Evolutionary conservation across 352 stramenopile genomes (phyloP).

Genomic region (Phytophthora sansomeana): DNA sequence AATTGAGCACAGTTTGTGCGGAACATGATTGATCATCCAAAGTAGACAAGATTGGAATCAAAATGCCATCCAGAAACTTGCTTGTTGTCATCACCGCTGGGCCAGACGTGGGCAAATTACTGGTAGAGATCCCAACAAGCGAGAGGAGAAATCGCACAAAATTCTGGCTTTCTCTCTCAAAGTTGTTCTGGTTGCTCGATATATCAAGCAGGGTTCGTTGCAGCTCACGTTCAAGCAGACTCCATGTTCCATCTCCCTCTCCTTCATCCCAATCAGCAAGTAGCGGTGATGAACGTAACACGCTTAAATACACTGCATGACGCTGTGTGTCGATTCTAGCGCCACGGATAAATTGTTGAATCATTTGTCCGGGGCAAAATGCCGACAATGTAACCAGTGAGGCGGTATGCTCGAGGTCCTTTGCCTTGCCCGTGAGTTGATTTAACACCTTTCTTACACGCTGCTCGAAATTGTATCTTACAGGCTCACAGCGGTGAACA

Average conservation of each 20-base stretch:
- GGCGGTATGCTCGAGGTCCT: constrained; percentile 16
- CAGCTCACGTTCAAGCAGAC: constrained; percentile 35
- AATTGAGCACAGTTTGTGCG: constrained; percentile 15
- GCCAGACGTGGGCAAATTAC: not conserved
- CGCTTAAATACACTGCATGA: constrained; percentile 31
- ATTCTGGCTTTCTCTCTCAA: constrained; percentile 40
- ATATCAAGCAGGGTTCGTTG: constrained; percentile 32
- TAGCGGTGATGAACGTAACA: constrained; percentile 39
- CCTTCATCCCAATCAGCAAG: constrained; percentile 38
- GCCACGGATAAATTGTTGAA: constrained; percentile 36
- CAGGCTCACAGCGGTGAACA: constrained; percentile 3
- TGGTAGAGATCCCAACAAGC: constrained; percentile 22
- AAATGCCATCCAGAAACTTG: constrained; percentile 17
- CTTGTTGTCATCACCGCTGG: constrained; percentile 16
- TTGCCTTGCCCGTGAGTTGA: constrained; percentile 36
- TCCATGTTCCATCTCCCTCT: not conserved
- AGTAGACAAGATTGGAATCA: constrained; percentile 23
- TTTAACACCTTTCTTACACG: constrained; percentile 42
- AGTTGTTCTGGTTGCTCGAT: constrained; percentile 22
- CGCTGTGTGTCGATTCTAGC: constrained; percentile 29
- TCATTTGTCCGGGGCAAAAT: constrained; percentile 39
- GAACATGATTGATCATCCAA: not conserved
- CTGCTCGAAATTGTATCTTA: constrained; percentile 24
- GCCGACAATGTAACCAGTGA: constrained; percentile 34
- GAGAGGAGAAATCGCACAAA: constrained; percentile 34